Evolutionary conservation across 169 alveolate species (phyloP), one percentile per base, ranked within the genome.

Genomic region (Eimeria falciformis): DNA sequence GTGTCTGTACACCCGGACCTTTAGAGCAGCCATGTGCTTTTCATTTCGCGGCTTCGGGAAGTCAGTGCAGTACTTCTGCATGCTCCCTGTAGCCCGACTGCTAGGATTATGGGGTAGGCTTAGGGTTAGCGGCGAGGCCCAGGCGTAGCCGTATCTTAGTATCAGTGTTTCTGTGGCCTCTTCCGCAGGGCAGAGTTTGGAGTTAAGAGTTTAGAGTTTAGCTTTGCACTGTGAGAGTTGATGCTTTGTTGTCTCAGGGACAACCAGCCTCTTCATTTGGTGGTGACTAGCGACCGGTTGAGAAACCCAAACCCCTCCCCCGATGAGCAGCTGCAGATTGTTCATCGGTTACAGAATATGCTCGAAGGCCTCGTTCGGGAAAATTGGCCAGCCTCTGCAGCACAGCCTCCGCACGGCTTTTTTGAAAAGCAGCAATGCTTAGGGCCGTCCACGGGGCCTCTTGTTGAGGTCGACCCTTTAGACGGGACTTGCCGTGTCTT

Each of bases 401-500:
- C 62, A 11, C 79, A 45, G 25, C 75, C 71, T 1, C 88, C 87
- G 11, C 71, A 56, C 25, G 7, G 66, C 6, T 87, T 87, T 46
- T 87, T 23, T 37, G 92, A 87, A 29, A 69, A 71, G 56, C 92
- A 87, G 50, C 50, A 29, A 2, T 53, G 75, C 23, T 11, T 71
- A 62, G 92, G 92, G 81, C 92, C 92, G 56, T 87, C 92, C 17
- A 29, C 75, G 50, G 92, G 92, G 87, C 92, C 87, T 43, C 79
- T 87, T 25, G 92, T 87, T 0, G 81, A 87, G 53, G 92, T 87
- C 12, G 37, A 87, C 87, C 87, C 92, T 2, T 87, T 87, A 3
- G 86, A 73, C 55, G 84, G 84, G 2, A 25, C 84, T 1, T 73
- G 84, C 65, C 1, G 43, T 1, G 45, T 50, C 14, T 45, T 18